Evolutionary conservation across 345 rosid genomes (phyloP), one percentile per base, ranked within the genome.

Genomic region (Ceriops zippeliana): DNA sequence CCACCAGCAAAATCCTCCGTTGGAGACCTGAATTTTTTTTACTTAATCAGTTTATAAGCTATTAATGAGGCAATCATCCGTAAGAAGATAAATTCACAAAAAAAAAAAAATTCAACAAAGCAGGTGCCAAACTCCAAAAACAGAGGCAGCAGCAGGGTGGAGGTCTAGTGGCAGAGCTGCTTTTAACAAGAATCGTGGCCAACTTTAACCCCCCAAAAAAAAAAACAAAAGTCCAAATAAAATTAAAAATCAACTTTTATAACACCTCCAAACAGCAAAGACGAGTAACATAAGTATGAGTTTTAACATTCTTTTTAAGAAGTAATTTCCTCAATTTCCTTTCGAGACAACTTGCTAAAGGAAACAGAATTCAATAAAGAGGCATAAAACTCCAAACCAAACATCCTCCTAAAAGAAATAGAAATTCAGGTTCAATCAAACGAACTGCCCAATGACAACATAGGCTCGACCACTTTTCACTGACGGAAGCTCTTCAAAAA

Each of bases 1-100:
- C 91, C 92, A 30, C 81, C 89, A 0, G 78, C 83, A 64, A 90
- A 88, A n/a, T 85, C 86, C 69, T 77, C 96, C 22, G 76, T 77
- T 7, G 97, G 96, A 70, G 91, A 83, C 85, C 96, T 90, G 79
- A 28, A 47, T 58, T 53, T 9, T 11, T 7, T 9, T 37, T 37
- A 10, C 0, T 42, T 13, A 42, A 13, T 42, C 49, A 42, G 49
- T 42, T 42, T 13, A 11, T 13, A 13, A 11, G 49, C 17, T 42
- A 13, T 4, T 42, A 15, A 11, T 42, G 17, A 42, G 17, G 17
- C 49, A 42, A 15, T 42, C 5, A 42, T 15, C 49, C 4, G 16
- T 42, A 15, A 42, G 49, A 42, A 42, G 19, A 42, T 13, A 42
- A 42, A 42, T 42, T 42, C 31, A 21, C 15, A 51, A 46, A 66